Conservation (phyloP, 768 basidiomycete species). For the Tylopilus plumbeoviolaceoides region DNA sequence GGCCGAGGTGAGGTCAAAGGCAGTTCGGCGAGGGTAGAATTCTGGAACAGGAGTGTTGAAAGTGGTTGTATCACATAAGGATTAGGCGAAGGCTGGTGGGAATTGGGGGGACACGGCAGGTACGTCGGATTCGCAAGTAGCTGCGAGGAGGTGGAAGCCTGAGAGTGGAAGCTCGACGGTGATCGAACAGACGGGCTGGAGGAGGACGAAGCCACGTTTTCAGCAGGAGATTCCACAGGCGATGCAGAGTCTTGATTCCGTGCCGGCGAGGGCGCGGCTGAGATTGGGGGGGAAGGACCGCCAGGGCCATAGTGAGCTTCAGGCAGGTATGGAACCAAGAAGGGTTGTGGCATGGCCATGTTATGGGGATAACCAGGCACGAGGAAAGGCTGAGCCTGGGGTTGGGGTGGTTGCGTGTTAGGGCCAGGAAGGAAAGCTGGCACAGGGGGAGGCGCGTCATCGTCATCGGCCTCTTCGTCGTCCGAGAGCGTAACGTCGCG, state of each 20-base stretch:
- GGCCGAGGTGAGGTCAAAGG: neutral
- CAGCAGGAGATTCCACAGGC: slow-evolving; percentile 4
- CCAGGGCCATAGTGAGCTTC: slow-evolving; percentile 31
- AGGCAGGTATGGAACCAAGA: slow-evolving; percentile 20
- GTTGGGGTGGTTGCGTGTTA: neutral
- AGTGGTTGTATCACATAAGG: slow-evolving; percentile 7
- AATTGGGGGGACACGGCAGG: slow-evolving; percentile 5
- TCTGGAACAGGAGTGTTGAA: slow-evolving; percentile 1
- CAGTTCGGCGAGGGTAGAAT: neutral
- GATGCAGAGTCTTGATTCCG: slow-evolving; percentile 10
- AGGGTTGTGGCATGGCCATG: slow-evolving; percentile 15
- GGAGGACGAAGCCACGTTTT: slow-evolving; percentile 10
- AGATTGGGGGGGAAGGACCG: slow-evolving; percentile 52
- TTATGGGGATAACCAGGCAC: neutral
- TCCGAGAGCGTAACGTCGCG: slow-evolving; percentile 16
- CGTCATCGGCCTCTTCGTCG: neutral
- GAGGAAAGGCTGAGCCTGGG: neutral
- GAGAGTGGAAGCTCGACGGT: slow-evolving; percentile 11
- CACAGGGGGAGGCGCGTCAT: neutral
- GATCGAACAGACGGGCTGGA: slow-evolving; percentile 7
- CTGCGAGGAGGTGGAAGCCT: slow-evolving; percentile 18
- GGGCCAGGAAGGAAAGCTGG: neutral
- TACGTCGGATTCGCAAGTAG: neutral
- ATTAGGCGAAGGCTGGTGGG: slow-evolving; percentile 12
- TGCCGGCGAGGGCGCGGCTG: slow-evolving; percentile 46